Percentiles rank a stretch among this genome's conserved stretches.
phyloP scores from a whole-genome alignment of 257 asterid genomes.

The Marsdenia floribunda region DNA sequence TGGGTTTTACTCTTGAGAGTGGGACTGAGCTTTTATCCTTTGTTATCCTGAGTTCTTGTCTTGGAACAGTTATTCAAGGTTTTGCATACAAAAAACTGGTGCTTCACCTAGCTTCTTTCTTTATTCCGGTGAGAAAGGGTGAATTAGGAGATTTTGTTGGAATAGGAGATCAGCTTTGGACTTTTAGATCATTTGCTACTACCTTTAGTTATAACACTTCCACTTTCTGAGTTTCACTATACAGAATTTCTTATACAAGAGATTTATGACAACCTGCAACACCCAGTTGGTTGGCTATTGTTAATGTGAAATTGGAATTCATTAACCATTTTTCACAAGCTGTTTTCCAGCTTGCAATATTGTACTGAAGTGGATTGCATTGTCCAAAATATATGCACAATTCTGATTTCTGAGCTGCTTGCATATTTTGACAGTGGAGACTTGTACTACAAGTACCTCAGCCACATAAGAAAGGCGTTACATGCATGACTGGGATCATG shows the following conservation, averaged over 20 bases:
- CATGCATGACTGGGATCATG: conserved; percentile 73
- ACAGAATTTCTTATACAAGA: not conserved
- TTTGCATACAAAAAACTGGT: too few species aligned
- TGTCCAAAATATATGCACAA: not conserved
- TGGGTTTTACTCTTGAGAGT: not conserved
- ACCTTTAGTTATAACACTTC: not conserved
- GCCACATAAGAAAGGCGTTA: conserved; percentile 82
- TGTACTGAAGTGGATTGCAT: not conserved
- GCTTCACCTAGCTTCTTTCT: too few species aligned
- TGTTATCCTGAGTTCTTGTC: too few species aligned
- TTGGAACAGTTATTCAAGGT: too few species aligned
- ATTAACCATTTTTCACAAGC: not conserved
- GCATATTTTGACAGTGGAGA: conserved; percentile 61
- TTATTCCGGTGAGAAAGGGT: not conserved
- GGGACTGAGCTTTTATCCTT: too few species aligned
- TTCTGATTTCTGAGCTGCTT: conserved; percentile 16
- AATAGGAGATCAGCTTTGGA: not conserved
- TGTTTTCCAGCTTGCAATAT: not conserved
- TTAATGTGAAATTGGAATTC: not conserved
- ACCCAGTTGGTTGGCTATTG: not conserved
- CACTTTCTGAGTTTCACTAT: not conserved
- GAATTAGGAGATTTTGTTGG: not conserved
- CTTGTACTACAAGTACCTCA: conserved; percentile 64
- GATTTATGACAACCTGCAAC: not conserved
- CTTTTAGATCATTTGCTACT: not conserved